Evolutionary conservation across 1,284 basidiomycete species (phyloP), one percentile per base, ranked within the genome.

Genomic region (Ceraceosorus guamensis): DNA sequence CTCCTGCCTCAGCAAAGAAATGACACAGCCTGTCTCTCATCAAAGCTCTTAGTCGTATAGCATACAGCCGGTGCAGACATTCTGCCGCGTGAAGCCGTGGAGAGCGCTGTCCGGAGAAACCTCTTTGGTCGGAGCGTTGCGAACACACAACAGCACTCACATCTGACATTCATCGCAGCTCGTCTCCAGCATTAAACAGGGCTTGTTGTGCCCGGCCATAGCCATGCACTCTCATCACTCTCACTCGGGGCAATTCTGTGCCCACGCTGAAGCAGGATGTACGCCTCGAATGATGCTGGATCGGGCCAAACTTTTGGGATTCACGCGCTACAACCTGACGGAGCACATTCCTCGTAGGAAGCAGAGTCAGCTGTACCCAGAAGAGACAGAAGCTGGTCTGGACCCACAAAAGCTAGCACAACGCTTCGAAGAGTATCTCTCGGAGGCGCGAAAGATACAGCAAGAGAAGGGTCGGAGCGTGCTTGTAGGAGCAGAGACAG

Each of bases 221-320:
- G 24, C 24, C 39, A 41, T 41, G 63, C 70, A 75, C 54, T 73
- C 71, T 2, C 90, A 91, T 74, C 93, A 96, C 78, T 93, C 90
- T 8, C 92, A 97, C 75, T 96, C 91, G 6, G 93, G 93, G 34
- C 86, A 95, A 73, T 98, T 96, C 79, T 97, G 93, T 80, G 86
- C 84, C 62, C 95, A 98, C 76, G 93, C 91, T 6, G 75, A 77
- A 3, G 37, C 56, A 18, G 50, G 16, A 35, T 45, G 48, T 16
- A 30, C 30, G 8, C 57, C 57, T 3, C n/a, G 32, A 31, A 86
- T 87, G 5, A 80, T 81, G 0, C 81, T 98, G 24, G 73, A 80
- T 5, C 85, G 86, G 63, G 92, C 95, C 8, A 85, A 90, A 55
- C 72, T 78, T 2, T 82, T 87, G 73, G 84, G 86, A 0, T 98